Evolutionary conservation across 768 basidiomycete species (phyloP).

Genomic region (Coprinellus micaceus): DNA sequence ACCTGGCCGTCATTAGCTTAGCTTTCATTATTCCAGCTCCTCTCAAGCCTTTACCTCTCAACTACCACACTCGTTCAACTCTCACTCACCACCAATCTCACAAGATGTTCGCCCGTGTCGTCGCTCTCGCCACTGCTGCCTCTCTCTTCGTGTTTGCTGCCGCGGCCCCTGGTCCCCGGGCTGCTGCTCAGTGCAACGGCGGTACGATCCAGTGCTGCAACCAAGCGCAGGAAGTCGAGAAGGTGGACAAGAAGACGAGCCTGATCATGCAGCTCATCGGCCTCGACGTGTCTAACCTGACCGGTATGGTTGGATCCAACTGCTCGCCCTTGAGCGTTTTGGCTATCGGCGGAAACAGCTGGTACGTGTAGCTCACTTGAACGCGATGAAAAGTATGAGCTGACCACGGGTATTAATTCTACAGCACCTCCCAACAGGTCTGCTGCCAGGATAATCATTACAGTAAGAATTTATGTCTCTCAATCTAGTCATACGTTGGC

Average conservation of each 20-base stretch:
- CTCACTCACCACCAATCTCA: neutral
- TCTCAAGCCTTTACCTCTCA: neutral
- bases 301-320: conserved; percentile 17
- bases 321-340: conserved; percentile 23
- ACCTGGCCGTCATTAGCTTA: too few species aligned
- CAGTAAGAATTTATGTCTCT: conserved; percentile 20
- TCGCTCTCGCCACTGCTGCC: neutral
- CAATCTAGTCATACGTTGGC: too few species aligned
- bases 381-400: too few species aligned
- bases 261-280: conserved; percentile 10
- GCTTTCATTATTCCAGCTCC: neutral
- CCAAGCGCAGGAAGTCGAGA: neutral
- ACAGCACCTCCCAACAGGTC: conserved; percentile 18
- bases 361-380: conserved; percentile 7
- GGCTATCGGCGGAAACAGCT: conserved; percentile 16
- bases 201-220: conserved; percentile 10
- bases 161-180: neutral
- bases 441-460: conserved; percentile 25
- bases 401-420: too few species aligned
- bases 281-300: conserved; percentile 9
- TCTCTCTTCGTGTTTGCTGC: neutral
- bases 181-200: conserved; percentile 4
- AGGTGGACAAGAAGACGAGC: neutral
- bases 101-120: conserved; percentile 7
- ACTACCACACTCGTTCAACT: conserved; percentile 1